Evolutionary conservation across 2,329 filamentous ascomycete genomes (phyloP).

Genomic region (Escovopsis sp.): DNA sequence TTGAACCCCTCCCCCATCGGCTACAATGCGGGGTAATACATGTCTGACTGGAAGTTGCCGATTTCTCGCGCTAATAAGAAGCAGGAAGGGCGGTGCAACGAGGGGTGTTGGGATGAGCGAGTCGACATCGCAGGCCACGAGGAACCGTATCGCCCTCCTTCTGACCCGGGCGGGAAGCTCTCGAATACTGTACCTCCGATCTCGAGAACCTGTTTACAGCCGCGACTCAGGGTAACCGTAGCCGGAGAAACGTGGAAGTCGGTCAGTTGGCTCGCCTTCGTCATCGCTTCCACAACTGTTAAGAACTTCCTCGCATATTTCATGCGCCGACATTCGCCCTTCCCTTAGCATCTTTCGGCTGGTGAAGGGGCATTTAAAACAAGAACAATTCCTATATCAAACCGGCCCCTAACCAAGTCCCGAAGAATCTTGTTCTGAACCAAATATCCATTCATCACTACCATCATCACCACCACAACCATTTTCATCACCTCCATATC

Average conservation of each 20-base stretch:
- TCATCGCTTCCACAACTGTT: not conserved
- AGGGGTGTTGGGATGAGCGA: not conserved
- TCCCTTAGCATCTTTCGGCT: too few relatives aligned
- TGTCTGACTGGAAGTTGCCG: too few relatives aligned
- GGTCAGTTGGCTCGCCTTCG: not conserved
- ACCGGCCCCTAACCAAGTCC: too few relatives aligned
- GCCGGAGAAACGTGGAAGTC: not conserved
- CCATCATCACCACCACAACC: too few relatives aligned
- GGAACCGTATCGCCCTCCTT: not conserved
- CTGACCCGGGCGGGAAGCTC: too few relatives aligned
- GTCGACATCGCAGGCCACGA: not conserved
- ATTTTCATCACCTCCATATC: too few relatives aligned
- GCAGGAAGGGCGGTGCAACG: not conserved
- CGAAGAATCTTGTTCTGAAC: too few relatives aligned
- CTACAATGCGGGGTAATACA: too few relatives aligned
- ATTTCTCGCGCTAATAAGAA: not conserved
- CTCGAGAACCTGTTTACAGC: not conserved
- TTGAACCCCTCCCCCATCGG: too few relatives aligned
- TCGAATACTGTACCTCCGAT: too few relatives aligned
- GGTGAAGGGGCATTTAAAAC: too few relatives aligned
- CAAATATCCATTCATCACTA: too few relatives aligned
- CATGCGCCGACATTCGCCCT: not conserved
- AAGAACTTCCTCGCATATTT: not conserved
- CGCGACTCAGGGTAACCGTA: not conserved
- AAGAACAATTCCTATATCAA: not conserved